Evolutionary conservation across 1,139 yeast species (phyloP), one percentile per base, ranked within the genome.

Genomic region (Saccharomyces uvarum): DNA sequence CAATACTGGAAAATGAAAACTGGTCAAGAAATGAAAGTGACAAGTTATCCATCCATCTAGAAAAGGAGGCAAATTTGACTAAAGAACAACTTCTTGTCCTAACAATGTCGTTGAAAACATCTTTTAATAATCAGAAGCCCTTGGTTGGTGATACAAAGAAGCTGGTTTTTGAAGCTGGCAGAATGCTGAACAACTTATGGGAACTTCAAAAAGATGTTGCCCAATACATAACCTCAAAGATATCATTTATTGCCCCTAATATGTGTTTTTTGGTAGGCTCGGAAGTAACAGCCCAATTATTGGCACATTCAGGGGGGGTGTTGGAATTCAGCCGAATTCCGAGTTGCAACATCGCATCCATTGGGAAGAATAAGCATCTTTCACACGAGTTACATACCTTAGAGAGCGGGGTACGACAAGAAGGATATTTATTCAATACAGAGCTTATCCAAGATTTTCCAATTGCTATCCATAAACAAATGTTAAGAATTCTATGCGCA

Each of bases 331-430:
- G 91, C 2, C 72, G 73, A 41, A 82, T 89, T 0, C 97, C 97
- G 0, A 78, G 96, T 4, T 87, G 97, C 61, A 93, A 93, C 66
- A 66, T 93, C 7, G 84, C 96, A 0, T 81, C 95, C 0, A 69
- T 89, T 44, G 97, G 97, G 0, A 81, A 83, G 16, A 80, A 81
- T 9, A 66, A 59, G 51, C 57, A 60, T 77, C 80, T 56, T 71
- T 51, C 82, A 21, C 77, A 81, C 24, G 72, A 74, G 4, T 67
- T 72, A 19, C 78, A 77, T 1, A 71, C 76, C 48, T 79, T 78
- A 11, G 67, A 70, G 27, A 66, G 71, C 5, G 81, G 80, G 7
- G 73, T 77, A 2, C 70, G 86, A 41, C 87, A 83, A 56, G 79
- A 83, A 52, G 97, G 98, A 0, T 82, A 78, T 61, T 62, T 85